A percentile compares a stretch with the other conserved stretches of the same genome.
phyloP scores from a whole-genome alignment of 225 moss, liverwort and hornwort genomes.

The Thuidium tamariscinum region DNA sequence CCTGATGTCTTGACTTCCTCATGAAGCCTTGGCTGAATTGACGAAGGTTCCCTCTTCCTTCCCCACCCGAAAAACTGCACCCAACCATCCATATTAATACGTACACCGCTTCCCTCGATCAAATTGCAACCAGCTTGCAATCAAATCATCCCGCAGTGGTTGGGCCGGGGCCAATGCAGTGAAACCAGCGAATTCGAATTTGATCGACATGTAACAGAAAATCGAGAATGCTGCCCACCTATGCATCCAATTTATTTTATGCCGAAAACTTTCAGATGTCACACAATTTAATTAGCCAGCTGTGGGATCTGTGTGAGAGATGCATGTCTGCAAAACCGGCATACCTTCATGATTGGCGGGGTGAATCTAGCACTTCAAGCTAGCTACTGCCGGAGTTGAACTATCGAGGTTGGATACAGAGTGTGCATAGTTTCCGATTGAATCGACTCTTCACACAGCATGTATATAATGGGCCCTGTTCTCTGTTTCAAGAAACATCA shows the following conservation, averaged over 20 bases:
- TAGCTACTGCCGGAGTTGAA: background rate
- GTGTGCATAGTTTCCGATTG: background rate
- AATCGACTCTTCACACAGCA: background rate
- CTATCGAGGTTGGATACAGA: background rate
- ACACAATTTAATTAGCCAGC: background rate
- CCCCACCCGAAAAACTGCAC: constrained; percentile 33
- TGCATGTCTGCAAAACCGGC: background rate
- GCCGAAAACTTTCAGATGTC: background rate
- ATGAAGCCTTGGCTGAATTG: background rate
- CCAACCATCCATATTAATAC: background rate
- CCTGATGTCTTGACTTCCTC: constrained; percentile 2
- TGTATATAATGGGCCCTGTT: background rate
- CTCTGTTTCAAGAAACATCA: background rate
- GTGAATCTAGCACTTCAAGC: background rate
- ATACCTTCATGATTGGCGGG: constrained; percentile 14
- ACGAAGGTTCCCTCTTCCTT: constrained; percentile 11
- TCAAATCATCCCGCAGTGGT: no score
- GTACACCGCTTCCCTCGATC: background rate
- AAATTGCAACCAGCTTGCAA: background rate
- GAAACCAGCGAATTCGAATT: background rate
- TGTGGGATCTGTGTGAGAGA: background rate
- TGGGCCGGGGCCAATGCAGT: background rate
- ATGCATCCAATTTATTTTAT: background rate
- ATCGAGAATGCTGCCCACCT: background rate
- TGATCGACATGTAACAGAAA: background rate